A percentile compares a stretch with the other conserved stretches of the same genome.
These are phyloP conservation scores for Aspergillus hiratsukae DNA, from an alignment of 2,329 filamentous ascomycete genomes.

Conservation along the genomic window DNA sequence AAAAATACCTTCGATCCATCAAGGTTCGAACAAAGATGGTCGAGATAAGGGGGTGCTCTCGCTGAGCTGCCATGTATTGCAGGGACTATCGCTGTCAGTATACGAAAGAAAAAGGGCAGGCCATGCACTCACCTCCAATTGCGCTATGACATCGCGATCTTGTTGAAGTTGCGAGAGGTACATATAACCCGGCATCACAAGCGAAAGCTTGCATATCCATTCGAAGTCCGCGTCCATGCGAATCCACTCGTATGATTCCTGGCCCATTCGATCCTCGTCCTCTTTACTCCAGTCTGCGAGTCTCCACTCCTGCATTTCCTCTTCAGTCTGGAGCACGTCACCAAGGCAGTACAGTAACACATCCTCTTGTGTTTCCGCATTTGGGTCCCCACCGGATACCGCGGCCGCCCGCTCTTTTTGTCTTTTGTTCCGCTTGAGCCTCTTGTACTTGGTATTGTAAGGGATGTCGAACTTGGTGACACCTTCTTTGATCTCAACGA, in stretches of 20 bases:
- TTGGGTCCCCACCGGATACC: conserved; percentile 58
- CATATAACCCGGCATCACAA: conserved; percentile 91
- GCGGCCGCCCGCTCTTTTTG: conserved; percentile 72
- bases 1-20: conserved; percentile 87
- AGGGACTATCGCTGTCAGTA: conserved; percentile 50
- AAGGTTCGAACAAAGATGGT: conserved; percentile 86
- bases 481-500: conserved; percentile 88
- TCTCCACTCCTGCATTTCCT: conserved; percentile 79
- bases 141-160: conserved; percentile 92
- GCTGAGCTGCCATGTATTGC: conserved; percentile 64
- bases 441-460: conserved; percentile 99
- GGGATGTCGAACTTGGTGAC: conserved; percentile 86
- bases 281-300: conserved; percentile 85
- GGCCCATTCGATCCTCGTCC: conserved; percentile 85
- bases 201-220: conserved; percentile 83
- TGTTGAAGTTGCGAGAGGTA: conserved; percentile 96
- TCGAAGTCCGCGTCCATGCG: conserved; percentile 97
- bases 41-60: conserved; percentile 74
- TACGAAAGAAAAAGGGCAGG: background rate
- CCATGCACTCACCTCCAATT: conserved; percentile 50
- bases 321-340: conserved; percentile 77
- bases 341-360: conserved; percentile 86
- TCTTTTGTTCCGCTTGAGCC: conserved; percentile 79
- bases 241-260: conserved; percentile 98
- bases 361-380: conserved; percentile 67